These are phyloP conservation scores for Yamadazyma songkhlaensis DNA, from an alignment of 1,139 yeast species.

Conservation along the genomic window DNA sequence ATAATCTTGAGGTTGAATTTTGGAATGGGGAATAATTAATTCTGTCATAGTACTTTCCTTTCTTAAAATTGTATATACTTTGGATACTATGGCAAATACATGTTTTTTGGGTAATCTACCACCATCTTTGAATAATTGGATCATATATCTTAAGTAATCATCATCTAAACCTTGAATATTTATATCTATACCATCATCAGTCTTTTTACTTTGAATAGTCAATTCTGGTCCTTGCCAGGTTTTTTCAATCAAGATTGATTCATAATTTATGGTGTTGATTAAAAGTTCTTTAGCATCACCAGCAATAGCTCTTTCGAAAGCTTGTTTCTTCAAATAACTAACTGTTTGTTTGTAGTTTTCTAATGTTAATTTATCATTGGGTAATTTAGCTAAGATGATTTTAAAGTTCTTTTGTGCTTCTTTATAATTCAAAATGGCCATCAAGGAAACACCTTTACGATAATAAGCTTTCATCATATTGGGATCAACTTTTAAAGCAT, in stretches of 20 bases:
- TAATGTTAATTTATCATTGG: slow-evolving; percentile 68
- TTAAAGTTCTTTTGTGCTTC: slow-evolving; percentile 74
- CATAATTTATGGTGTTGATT: slow-evolving; percentile 43
- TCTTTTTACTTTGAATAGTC: slow-evolving; percentile 29
- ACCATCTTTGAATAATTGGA: slow-evolving; percentile 68
- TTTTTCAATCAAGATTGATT: slow-evolving; percentile 52
- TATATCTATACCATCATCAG: slow-evolving; percentile 18
- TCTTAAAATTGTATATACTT: slow-evolving; percentile 62
- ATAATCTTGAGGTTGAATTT: slow-evolving; percentile 10
- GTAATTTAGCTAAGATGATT: slow-evolving; percentile 58
- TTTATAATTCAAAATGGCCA: slow-evolving; percentile 73
- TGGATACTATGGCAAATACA: slow-evolving; percentile 78
- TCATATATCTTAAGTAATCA: slow-evolving; percentile 62
- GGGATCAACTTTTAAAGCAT: slow-evolving; percentile 67
- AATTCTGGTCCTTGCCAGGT: slow-evolving; percentile 66
- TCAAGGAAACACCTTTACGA: slow-evolving; percentile 79
- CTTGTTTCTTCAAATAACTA: slow-evolving; percentile 65
- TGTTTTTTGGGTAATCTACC: slow-evolving; percentile 75
- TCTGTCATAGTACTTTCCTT: slow-evolving; percentile 78
- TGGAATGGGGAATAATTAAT: slow-evolving; percentile 43
- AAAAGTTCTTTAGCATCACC: slow-evolving; percentile 47
- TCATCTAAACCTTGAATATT: slow-evolving; percentile 33
- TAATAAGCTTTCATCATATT: slow-evolving; percentile 73
- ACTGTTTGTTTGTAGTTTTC: slow-evolving; percentile 64
- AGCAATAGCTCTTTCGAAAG: slow-evolving; percentile 86